phyloP scores from a whole-genome alignment of 2,329 filamentous ascomycete genomes.

The Metarhizium sp. region DNA sequence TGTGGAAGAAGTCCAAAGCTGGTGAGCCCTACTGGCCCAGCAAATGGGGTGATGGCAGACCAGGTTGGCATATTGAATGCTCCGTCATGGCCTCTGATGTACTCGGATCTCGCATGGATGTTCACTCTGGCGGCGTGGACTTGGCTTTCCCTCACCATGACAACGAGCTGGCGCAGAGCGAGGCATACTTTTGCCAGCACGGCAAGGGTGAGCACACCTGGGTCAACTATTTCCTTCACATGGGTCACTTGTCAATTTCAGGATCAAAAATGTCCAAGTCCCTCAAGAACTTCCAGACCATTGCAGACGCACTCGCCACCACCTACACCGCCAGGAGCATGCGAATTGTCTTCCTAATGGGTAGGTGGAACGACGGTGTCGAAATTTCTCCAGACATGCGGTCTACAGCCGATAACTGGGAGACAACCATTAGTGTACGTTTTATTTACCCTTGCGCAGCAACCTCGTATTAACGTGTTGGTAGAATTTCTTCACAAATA shows the following conservation, averaged over 20 bases:
- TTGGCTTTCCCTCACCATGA: slow-evolving; percentile 88
- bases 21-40: slow-evolving; percentile 88
- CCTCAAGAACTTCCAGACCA: slow-evolving; percentile 92
- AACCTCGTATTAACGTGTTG: slow-evolving; percentile 9
- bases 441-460: background rate
- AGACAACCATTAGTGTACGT: slow-evolving; percentile 61
- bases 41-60: slow-evolving; percentile 77
- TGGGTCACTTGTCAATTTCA: slow-evolving; percentile 78
- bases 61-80: slow-evolving; percentile 97
- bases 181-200: slow-evolving; percentile 64
- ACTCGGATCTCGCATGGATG: slow-evolving; percentile 78
- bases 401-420: slow-evolving; percentile 66
- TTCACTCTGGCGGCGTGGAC: slow-evolving; percentile 89
- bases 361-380: slow-evolving; percentile 82
- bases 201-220: slow-evolving; percentile 55
- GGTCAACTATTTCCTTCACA: slow-evolving; percentile 95
- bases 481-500: slow-evolving; percentile 50
- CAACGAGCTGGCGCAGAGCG: slow-evolving; percentile 84
- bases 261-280: slow-evolving; percentile 96
- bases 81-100: slow-evolving; percentile 88
- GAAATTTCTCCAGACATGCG: slow-evolving; percentile 83
- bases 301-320: slow-evolving; percentile 65
- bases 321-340: slow-evolving; percentile 70
- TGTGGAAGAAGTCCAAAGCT: slow-evolving; percentile 89
- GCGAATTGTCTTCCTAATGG: slow-evolving; percentile 79